Evolutionary conservation across 495 filamentous ascomycete species (phyloP).

Genomic region (Neurospora sp.): DNA sequence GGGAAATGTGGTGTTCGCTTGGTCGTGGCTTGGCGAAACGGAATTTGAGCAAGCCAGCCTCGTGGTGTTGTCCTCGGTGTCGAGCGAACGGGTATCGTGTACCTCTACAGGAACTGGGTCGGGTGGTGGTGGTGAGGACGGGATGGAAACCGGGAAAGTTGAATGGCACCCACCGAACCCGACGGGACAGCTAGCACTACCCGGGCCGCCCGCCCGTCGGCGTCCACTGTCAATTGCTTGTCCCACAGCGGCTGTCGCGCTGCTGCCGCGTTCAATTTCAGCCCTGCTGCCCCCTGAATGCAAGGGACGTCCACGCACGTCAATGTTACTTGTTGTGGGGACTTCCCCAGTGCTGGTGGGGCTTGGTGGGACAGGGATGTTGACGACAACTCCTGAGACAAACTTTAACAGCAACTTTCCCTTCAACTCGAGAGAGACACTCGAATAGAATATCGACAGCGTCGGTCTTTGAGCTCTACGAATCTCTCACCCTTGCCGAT

Average conservation of each 20-base stretch:
- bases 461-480: fast-evolving
- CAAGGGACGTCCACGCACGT: background rate
- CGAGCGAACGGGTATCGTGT: background rate
- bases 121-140: background rate
- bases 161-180: background rate
- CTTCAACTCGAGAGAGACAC: background rate
- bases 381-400: background rate
- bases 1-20: background rate
- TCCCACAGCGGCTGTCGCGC: background rate
- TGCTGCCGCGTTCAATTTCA: background rate
- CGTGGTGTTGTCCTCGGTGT: background rate
- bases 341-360: background rate
- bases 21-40: background rate
- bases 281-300: background rate
- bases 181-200: background rate
- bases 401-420: background rate
- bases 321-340: background rate
- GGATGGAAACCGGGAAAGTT: background rate
- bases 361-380: background rate
- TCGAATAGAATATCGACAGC: background rate
- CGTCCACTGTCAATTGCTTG: background rate
- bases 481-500: background rate
- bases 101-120: background rate
- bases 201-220: background rate
- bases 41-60: background rate